Conservation (phyloP, 2,329 filamentous ascomycete species). For the Phoma herbarum region DNA sequence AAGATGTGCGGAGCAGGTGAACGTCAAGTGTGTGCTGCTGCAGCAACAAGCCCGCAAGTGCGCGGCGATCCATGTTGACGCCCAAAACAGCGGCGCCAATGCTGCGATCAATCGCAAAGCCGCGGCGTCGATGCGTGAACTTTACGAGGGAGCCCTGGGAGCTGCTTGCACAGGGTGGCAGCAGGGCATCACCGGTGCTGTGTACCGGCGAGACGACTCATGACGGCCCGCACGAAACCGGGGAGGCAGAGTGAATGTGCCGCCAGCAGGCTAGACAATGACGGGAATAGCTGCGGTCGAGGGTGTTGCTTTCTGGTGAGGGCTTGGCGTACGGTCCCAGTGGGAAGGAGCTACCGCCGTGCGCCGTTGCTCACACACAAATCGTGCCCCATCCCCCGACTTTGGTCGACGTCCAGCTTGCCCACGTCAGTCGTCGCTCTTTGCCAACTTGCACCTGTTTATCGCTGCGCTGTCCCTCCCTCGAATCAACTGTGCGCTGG, state of each 20-base stretch:
- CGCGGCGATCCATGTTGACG: constrained; percentile 18
- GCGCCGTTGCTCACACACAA: constrained; percentile 38
- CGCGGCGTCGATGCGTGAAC: constrained; percentile 24
- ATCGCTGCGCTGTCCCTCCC: constrained; percentile 29
- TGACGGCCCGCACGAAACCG: constrained; percentile 32
- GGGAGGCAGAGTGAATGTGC: constrained; percentile 32
- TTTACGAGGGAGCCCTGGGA: constrained; percentile 24
- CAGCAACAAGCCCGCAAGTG: constrained; percentile 24
- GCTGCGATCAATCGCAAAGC: constrained; percentile 27
- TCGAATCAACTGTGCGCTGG: constrained; percentile 14
- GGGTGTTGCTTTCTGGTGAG: constrained; percentile 27
- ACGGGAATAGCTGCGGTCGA: constrained; percentile 25
- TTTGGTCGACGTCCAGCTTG: constrained; percentile 25
- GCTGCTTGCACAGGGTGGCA: constrained; percentile 18
- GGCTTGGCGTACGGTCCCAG: constrained; percentile 32
- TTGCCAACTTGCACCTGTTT: constrained; percentile 27
- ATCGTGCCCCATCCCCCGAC: constrained; percentile 39
- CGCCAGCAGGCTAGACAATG: constrained; percentile 24
- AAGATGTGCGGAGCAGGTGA: constrained; percentile 17
- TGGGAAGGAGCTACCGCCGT: constrained; percentile 30
- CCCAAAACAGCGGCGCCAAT: constrained; percentile 28
- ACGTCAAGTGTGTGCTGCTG: constrained; percentile 22
- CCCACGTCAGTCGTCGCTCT: constrained; percentile 34
- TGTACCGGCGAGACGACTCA: constrained; percentile 30
- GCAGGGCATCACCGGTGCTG: constrained; percentile 27